Evolutionary conservation across 2,329 filamentous ascomycete species (phyloP).

Genomic region (Pseudodiploospora longispora): DNA sequence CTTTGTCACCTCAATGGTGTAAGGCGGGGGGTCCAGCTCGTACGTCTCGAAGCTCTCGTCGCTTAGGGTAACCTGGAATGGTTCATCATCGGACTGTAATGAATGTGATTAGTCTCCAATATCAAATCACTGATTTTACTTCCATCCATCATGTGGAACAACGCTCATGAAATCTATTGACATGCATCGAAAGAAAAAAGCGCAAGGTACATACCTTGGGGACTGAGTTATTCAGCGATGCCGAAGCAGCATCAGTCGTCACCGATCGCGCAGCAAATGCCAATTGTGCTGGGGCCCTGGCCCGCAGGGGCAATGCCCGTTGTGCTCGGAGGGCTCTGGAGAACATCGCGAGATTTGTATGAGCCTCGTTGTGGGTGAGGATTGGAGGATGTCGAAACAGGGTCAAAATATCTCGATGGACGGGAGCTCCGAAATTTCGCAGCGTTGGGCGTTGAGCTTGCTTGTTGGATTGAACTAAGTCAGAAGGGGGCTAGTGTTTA

Average conservation of each 20-base stretch:
- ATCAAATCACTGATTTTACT: neutral
- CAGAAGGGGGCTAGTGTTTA: constrained; percentile 15
- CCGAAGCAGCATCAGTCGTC: constrained; percentile 90
- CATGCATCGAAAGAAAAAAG: neutral
- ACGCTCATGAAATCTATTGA: neutral
- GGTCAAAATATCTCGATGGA: constrained; percentile 22
- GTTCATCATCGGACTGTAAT: constrained; percentile 79
- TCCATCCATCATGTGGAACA: neutral
- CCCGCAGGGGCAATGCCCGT: constrained; percentile 51
- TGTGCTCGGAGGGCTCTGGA: constrained; percentile 57
- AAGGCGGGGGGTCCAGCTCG: constrained; percentile 91
- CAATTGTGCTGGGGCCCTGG: constrained; percentile 35
- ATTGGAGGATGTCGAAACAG: constrained; percentile 21
- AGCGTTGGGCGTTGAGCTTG: constrained; percentile 34
- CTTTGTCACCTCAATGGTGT: constrained; percentile 91
- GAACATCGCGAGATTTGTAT: constrained; percentile 49
- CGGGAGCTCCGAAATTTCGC: constrained; percentile 36
- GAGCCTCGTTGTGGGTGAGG: constrained; percentile 25
- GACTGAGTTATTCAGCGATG: constrained; percentile 73
- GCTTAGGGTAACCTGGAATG: constrained; percentile 84
- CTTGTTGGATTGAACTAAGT: constrained; percentile 31
- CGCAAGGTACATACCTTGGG: constrained; percentile 30
- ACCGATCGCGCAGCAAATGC: constrained; percentile 61
- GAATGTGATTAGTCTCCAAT: constrained; percentile 11
- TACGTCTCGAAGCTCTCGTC: constrained; percentile 99